Conservation (phyloP, 2,329 filamentous ascomycete species). For the Hypoxylon sp. region DNA sequence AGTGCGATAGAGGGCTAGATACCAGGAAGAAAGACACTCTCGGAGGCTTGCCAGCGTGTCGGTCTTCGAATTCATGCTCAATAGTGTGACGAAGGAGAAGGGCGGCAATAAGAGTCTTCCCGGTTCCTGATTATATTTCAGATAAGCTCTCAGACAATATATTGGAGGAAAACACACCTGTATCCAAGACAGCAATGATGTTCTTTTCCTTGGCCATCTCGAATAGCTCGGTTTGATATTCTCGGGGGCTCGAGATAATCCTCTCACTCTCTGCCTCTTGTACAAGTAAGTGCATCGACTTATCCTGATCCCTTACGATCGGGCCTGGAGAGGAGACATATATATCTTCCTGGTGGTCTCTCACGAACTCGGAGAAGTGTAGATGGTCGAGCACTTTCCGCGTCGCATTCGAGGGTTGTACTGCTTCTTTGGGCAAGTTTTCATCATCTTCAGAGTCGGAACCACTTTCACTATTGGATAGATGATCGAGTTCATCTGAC, state of each 20-base stretch:
- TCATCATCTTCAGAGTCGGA: slow-evolving; percentile 32
- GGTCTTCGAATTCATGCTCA: slow-evolving; percentile 79
- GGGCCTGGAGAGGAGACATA: slow-evolving; percentile 18
- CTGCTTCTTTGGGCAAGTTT: neutral
- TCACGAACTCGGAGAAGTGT: slow-evolving; percentile 41
- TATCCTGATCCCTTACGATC: slow-evolving; percentile 43
- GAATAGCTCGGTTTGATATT: slow-evolving; percentile 93
- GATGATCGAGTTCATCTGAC: slow-evolving; percentile 1
- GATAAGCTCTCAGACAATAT: slow-evolving; percentile 22
- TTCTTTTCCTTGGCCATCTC: slow-evolving; percentile 87
- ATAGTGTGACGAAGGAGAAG: slow-evolving; percentile 82
- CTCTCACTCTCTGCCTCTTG: slow-evolving; percentile 55
- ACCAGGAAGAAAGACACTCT: slow-evolving; percentile 88
- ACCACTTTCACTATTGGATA: slow-evolving; percentile 11
- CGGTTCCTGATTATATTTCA: slow-evolving; percentile 70
- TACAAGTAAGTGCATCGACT: slow-evolving; percentile 52
- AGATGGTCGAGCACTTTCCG: slow-evolving; percentile 33
- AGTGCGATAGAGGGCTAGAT: slow-evolving; percentile 30
- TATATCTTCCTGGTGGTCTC: slow-evolving; percentile 38
- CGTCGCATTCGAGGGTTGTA: slow-evolving; percentile 7
- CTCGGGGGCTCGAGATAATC: slow-evolving; percentile 82
- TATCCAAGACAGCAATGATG: slow-evolving; percentile 92
- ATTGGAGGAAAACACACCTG: slow-evolving; percentile 63
- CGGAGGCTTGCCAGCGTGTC: slow-evolving; percentile 67
- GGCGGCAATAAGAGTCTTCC: slow-evolving; percentile 96